Conservation (phyloP, 2,329 filamentous ascomycete genomes). For the Colletotrichum tropicale region DNA sequence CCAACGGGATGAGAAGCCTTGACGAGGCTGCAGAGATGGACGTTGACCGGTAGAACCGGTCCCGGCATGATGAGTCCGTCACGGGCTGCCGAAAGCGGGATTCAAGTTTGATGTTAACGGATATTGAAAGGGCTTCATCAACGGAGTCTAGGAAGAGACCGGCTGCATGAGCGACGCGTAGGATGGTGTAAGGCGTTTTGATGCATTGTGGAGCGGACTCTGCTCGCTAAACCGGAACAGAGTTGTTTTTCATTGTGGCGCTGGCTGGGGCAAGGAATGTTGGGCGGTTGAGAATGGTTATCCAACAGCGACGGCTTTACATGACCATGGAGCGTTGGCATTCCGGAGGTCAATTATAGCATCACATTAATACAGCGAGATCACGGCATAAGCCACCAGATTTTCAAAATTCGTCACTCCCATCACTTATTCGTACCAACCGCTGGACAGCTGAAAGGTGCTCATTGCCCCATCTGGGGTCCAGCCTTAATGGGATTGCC, state of each 20-base stretch:
- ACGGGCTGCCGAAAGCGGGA: not conserved
- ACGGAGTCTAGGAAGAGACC: not conserved
- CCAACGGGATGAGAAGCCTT: constrained; percentile 41
- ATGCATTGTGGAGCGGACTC: constrained; percentile 5
- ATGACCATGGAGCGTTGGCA: not conserved
- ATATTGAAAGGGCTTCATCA: not conserved
- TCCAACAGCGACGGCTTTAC: not conserved
- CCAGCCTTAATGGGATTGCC: not conserved
- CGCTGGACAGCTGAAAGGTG: not conserved
- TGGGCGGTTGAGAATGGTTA: not conserved
- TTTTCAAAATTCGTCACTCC: not conserved
- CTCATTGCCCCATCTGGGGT: not conserved
- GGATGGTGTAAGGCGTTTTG: constrained; percentile 12
- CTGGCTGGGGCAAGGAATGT: not conserved
- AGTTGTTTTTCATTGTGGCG: not conserved
- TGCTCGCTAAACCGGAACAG: not conserved
- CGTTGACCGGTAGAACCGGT: constrained; percentile 19
- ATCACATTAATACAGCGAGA: constrained; percentile 4
- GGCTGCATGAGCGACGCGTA: constrained; percentile 10
- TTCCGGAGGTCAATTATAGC: not conserved
- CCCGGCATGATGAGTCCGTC: not conserved
- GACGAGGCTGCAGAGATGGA: constrained; percentile 38
- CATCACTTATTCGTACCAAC: not conserved
- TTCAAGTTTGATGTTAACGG: not conserved
- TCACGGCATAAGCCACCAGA: not conserved